phyloP scores from a whole-genome alignment of 257 asterid species.

The Nicotiana sylvestris region DNA sequence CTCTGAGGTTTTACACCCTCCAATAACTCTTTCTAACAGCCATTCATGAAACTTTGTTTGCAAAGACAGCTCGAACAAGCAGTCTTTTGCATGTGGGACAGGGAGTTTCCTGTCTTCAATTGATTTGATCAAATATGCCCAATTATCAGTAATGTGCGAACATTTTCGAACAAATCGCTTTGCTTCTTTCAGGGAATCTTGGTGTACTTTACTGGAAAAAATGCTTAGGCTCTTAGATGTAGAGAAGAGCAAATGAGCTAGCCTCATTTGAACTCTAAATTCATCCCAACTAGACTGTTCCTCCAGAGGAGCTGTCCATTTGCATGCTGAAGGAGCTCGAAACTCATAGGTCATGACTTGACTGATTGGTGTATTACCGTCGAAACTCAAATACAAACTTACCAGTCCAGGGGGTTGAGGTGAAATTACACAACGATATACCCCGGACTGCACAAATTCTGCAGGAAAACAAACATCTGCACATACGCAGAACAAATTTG shows the following conservation, averaged over 20 bases:
- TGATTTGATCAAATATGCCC: constrained; percentile 51
- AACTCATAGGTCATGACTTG: constrained; percentile 69
- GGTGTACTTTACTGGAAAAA: constrained; percentile 48
- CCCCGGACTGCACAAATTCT: constrained; percentile 70
- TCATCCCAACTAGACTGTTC: constrained; percentile 56
- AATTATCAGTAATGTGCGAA: constrained; percentile 41
- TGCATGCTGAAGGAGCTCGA: constrained; percentile 49
- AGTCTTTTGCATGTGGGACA: constrained; percentile 63
- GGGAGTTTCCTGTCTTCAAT: constrained; percentile 48
- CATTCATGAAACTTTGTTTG: constrained; percentile 70
- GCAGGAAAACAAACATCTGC: constrained; percentile 59
- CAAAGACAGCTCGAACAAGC: constrained; percentile 68
- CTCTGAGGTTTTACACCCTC: constrained; percentile 57
- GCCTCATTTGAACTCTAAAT: constrained; percentile 70
- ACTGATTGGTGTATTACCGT: constrained; percentile 77
- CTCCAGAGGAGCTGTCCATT: constrained; percentile 26
- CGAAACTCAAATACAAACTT: constrained; percentile 65
- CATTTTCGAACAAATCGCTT: constrained; percentile 53
- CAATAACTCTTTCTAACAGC: constrained; percentile 70
- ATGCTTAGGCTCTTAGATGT: constrained; percentile 54
- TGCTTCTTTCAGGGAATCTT: constrained; percentile 60
- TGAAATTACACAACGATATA: constrained; percentile 57
- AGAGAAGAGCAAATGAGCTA: constrained; percentile 74
- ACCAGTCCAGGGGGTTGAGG: constrained; percentile 70
- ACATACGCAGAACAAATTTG: constrained; percentile 58